Evolutionary conservation across 2,329 filamentous ascomycete genomes (phyloP), one percentile per base, ranked within the genome.

Genomic region (Neopestalotiopsis sp.): DNA sequence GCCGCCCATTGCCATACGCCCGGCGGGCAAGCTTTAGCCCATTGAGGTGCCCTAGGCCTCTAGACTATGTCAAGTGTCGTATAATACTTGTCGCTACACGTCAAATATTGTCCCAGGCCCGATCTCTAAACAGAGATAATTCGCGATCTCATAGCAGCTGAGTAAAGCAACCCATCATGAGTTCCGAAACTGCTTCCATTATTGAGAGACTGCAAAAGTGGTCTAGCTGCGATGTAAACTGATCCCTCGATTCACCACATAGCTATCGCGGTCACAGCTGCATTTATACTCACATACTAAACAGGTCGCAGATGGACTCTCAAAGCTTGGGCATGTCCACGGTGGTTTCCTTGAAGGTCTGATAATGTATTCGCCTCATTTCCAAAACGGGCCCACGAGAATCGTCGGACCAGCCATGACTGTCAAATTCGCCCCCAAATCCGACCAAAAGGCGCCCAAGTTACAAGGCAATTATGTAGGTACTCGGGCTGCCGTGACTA

Each of bases 341-440:
- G 68, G 68, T 4, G 68, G 68, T 10, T 69, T 69, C 24, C 49
- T 69, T n/a, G 65, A 67, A 9, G 68, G 68, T 28, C 34, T 69
- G 34, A 69, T 28, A 13, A 69, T 69, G 68, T 69, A 62, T 40
- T 69, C 68, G 10, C 68, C 68, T 14, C 34, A 69, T 2, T 58
- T 60, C 14, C 68, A 60, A 14, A 62, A 52, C 5, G 68, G 68
- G 56, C 65, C 62, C 13, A 60, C 68, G 45, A 69, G 64, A 30
- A 69, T 65, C n/a, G 42, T 69, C 20, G 45, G 45, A 20, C 45
- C 17, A 52, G 45, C n/a, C 5, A 52, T 52, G 45, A 52, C 45
- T 0, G 45, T 52, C 5, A 52, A 52, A 20, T 52, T 52, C 2
- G 45, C 45, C 2, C 45, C 45, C n/a, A 52, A 52, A 17, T 52